Evolutionary conservation across 768 basidiomycete species (phyloP), one percentile per base, ranked within the genome.

Genomic region (Mycena capillaripes): DNA sequence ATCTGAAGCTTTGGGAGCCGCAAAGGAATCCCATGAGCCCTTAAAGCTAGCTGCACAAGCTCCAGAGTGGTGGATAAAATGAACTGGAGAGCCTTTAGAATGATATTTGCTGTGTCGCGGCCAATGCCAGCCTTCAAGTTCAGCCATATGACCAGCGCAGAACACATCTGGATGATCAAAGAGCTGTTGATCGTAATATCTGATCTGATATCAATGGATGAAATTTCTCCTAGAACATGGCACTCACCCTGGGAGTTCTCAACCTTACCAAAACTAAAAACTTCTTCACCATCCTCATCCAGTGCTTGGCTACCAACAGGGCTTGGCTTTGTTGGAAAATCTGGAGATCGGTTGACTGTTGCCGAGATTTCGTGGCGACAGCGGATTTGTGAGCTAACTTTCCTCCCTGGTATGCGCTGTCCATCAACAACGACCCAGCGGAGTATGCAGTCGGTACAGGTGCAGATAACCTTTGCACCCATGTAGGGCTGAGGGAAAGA

Each of bases 81-180:
- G 17, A 73, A 56, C 38, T 66, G 62, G 44, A 73, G 72, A 30
- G 62, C 72, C 50, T 50, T 60, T 14, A 73, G 62, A 29, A 69
- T 44, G 30, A 58, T 64, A 23, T 73, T 73, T 14, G 72, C 53
- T 55, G 61, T 61, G 44, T 59, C 53, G 1, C 62, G 61, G 62
- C 72, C 66, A 42, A 73, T 50, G 19, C 72, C 48, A 60, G 61
- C 72, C 30, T 69, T 64, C 21, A 73, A 42, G 59, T 69, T 53
- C 6, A 69, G 48, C 72, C 72, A 73, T 46, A 66, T 38, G 23
- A 73, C 23, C n/a, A 69, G 62, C 21, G 56, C n/a, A n/a, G 56
- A 29, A 52, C 72, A 73, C 11, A 73, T 61, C 30, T 64, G 42
- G 23, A 64, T 30, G 46, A 73, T 61, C 2, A 70, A 27, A 55